A percentile compares a stretch with the other conserved stretches of the same genome.
phyloP scores from a whole-genome alignment of 257 asterid genomes.

The Plectranthus barbatus region DNA sequence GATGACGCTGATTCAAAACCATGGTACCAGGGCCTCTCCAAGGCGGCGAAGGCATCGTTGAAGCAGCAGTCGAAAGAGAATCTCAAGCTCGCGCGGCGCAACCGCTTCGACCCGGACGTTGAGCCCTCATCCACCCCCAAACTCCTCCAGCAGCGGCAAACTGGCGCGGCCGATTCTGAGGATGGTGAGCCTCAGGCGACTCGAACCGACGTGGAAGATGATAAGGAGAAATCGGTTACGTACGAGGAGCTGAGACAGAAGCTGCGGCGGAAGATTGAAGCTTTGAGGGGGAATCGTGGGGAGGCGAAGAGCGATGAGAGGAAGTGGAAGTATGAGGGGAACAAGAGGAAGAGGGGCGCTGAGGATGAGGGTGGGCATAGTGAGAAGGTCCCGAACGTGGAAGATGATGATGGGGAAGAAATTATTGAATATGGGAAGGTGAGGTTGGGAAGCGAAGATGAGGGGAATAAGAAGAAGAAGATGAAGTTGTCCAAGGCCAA shows the following conservation, averaged over 20 bases:
- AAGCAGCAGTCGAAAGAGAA: constrained; percentile 58
- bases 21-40: constrained; percentile 72
- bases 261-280: constrained; percentile 55
- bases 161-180: constrained; percentile 17
- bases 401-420: constrained; percentile 29
- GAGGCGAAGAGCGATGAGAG: constrained; percentile 24
- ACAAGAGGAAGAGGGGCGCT: constrained; percentile 38
- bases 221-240: constrained; percentile 42
- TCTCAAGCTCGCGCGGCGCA: constrained; percentile 59
- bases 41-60: constrained; percentile 63
- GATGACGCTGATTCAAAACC: constrained; percentile 66
- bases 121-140: constrained; percentile 44
- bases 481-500: constrained; percentile 45
- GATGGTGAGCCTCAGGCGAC: constrained; percentile 13
- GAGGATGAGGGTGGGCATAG: constrained; percentile 25
- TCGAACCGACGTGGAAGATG: constrained; percentile 14
- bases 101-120: constrained; percentile 75
- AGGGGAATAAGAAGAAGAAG: constrained; percentile 38
- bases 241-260: constrained; percentile 61
- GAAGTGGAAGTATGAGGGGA: constrained; percentile 27
- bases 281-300: constrained; percentile 65
- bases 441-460: constrained; percentile 55
- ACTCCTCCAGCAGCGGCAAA: constrained; percentile 37
- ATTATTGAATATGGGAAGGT: constrained; percentile 77
- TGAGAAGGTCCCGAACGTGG: constrained; percentile 20